Evolutionary conservation across 1,284 basidiomycete genomes (phyloP).

Genomic region (Sanguinoderma infundibulare): DNA sequence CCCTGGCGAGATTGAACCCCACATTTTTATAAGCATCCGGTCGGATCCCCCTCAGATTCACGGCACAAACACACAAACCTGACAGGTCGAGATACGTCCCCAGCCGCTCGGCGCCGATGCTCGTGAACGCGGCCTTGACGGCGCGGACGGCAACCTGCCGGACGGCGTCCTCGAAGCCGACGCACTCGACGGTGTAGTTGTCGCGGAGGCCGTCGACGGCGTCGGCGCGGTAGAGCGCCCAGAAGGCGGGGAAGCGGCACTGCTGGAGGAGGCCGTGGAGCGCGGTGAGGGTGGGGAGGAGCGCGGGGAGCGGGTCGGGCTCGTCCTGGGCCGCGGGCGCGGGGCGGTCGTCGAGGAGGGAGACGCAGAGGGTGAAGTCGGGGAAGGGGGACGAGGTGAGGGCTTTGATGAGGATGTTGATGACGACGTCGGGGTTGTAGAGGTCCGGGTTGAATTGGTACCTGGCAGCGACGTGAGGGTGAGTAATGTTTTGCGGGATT

Average conservation of each 20-base stretch:
- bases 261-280: constrained; percentile 83
- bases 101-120: constrained; percentile 71
- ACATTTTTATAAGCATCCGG: constrained; percentile 6
- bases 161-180: constrained; percentile 82
- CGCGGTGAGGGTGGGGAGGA: constrained; percentile 77
- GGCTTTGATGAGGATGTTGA: constrained; percentile 95
- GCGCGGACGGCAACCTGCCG: constrained; percentile 78
- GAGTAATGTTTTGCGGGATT: neutral
- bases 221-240: constrained; percentile 74
- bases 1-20: constrained; percentile 41
- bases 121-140: constrained; percentile 80
- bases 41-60: constrained; percentile 9
- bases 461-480: constrained; percentile 44
- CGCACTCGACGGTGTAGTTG: constrained; percentile 83
- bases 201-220: constrained; percentile 75
- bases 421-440: constrained; percentile 90
- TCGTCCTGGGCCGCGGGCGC: constrained; percentile 62
- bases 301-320: constrained; percentile 74
- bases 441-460: constrained; percentile 97
- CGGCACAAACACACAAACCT: constrained; percentile 44
- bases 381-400: constrained; percentile 83
- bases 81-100: constrained; percentile 76
- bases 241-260: constrained; percentile 92
- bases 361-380: constrained; percentile 93
- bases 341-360: constrained; percentile 82